These are phyloP conservation scores for Neodidymelliopsis sp. DNA, from an alignment of 2,329 filamentous ascomycete genomes.

Conservation along the genomic window DNA sequence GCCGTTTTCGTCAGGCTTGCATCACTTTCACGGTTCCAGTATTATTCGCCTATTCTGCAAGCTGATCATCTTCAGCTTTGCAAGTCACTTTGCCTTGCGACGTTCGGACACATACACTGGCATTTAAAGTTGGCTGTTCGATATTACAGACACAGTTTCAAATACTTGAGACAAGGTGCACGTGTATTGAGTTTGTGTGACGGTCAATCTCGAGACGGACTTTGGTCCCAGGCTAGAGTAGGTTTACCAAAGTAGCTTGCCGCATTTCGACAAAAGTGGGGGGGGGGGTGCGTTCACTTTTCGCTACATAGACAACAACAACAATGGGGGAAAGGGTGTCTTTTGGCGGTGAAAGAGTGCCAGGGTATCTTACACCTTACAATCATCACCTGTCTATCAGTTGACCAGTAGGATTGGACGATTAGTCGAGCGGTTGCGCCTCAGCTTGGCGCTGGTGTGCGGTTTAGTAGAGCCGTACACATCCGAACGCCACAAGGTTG, in stretches of 20 bases:
- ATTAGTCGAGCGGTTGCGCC: not conserved
- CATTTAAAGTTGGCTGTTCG: not conserved
- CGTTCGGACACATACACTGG: not conserved
- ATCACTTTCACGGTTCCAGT: not conserved
- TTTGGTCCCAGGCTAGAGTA: not conserved
- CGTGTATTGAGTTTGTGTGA: not conserved
- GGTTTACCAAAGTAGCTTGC: conserved; percentile 1
- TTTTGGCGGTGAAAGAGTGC: conserved; percentile 8
- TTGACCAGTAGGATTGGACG: not conserved
- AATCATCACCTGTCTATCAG: not conserved
- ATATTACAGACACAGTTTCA: not conserved
- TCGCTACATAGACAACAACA: not conserved
- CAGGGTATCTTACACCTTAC: not conserved
- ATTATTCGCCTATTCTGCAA: not conserved
- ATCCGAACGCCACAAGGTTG: not conserved
- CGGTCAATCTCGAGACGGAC: conserved; percentile 9
- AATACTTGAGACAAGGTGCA: not conserved
- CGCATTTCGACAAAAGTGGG: conserved; percentile 2
- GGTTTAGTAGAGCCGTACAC: not conserved
- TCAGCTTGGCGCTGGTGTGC: not conserved
- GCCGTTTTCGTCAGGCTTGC: not conserved
- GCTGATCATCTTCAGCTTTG: too few relatives aligned
- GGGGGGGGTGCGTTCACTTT: conserved; percentile 2
- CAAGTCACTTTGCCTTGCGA: not conserved
- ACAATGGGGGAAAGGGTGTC: not conserved